Conservation (phyloP, 2,329 filamentous ascomycete species). For the Rhytidhysteron rufulum region DNA sequence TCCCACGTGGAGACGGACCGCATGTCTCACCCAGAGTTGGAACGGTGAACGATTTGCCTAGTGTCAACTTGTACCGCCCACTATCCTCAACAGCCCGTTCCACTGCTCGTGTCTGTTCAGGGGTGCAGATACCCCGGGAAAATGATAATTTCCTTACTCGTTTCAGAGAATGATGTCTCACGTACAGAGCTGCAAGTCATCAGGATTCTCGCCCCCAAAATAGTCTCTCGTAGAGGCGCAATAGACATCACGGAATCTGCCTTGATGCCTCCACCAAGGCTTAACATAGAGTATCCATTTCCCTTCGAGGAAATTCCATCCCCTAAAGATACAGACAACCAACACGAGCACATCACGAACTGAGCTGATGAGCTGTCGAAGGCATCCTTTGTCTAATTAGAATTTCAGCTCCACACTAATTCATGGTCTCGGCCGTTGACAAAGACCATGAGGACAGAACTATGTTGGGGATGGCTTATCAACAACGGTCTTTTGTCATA, state of each 20-base stretch:
- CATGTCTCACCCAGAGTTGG: conserved; percentile 21
- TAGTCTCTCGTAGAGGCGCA: conserved; percentile 6
- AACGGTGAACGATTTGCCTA: neutral
- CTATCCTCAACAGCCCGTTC: no score
- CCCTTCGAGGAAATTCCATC: neutral
- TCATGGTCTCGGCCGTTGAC: no score
- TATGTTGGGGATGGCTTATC: no score
- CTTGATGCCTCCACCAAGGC: conserved; percentile 3
- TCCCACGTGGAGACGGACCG: conserved; percentile 23
- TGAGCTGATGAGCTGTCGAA: no score
- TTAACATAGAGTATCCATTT: neutral
- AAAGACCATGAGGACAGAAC: no score
- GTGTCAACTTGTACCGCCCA: no score
- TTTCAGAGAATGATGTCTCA: conserved; percentile 20
- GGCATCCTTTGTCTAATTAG: no score
- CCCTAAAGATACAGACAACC: neutral
- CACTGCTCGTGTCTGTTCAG: no score
- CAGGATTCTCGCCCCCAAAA: conserved; percentile 14
- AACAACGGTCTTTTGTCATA: no score
- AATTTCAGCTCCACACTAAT: no score
- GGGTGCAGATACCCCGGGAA: neutral
- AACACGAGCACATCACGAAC: no score
- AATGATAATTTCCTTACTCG: conserved; percentile 7
- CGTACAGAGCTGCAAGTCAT: conserved; percentile 10
- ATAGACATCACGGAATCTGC: conserved; percentile 8